phyloP scores from a whole-genome alignment of 345 rosid genomes.

The Cardamine resedifolia region DNA sequence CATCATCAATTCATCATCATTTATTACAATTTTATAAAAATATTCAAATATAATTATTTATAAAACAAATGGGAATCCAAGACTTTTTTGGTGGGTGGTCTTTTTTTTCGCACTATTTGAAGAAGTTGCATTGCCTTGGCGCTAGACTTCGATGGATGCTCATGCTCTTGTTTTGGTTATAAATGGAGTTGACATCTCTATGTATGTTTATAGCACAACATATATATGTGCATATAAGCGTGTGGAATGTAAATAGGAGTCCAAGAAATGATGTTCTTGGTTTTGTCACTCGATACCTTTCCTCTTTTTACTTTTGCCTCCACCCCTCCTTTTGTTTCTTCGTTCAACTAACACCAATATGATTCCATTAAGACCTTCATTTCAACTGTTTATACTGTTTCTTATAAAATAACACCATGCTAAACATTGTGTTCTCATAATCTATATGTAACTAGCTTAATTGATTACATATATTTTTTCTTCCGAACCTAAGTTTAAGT shows the following conservation, averaged over 20 bases:
- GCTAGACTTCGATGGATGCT: slow-evolving; percentile 23
- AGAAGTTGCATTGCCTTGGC: slow-evolving; percentile 16
- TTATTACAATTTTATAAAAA: neutral
- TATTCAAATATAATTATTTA: neutral
- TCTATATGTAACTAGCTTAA: neutral
- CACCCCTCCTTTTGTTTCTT: slow-evolving; percentile 8
- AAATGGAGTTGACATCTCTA: slow-evolving; percentile 12
- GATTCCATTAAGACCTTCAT: neutral
- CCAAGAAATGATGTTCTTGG: slow-evolving; percentile 17
- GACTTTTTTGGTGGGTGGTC: slow-evolving; percentile 20
- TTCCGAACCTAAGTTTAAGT: neutral
- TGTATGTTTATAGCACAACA: neutral
- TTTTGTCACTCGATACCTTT: slow-evolving; percentile 2
- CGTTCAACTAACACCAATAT: slow-evolving; percentile 14
- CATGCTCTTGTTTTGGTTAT: slow-evolving; percentile 20
- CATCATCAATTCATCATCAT: slow-evolving; percentile 36
- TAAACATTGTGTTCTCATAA: neutral
- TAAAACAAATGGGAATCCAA: slow-evolving; percentile 30
- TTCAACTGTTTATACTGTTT: neutral
- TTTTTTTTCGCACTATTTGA: slow-evolving; percentile 1
- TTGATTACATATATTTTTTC: neutral
- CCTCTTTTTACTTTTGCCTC: slow-evolving; percentile 20
- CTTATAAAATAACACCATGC: neutral
- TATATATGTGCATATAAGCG: neutral
- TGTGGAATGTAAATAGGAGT: neutral